A percentile compares a stretch with the other conserved stretches of the same genome.
Evolutionary conservation across 192 early-diverging fungal species (phyloP).

Genomic region (Rhizophagus prolifer): DNA sequence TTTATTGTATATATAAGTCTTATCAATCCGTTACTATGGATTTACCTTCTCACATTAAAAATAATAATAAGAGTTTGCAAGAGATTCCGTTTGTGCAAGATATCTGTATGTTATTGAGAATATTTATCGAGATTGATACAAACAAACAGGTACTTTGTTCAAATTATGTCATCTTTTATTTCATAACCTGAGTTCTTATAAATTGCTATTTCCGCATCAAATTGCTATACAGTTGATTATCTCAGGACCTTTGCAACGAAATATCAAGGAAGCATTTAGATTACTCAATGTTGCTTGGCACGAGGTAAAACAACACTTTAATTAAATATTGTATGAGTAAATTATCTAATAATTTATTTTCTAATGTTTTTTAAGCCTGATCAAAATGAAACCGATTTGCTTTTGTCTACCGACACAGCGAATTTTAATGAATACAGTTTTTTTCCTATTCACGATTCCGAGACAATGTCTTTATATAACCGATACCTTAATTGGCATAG

Average conservation of each 20-base stretch:
- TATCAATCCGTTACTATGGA: background rate
- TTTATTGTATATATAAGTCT: background rate
- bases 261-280: conserved; percentile 11
- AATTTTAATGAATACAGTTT: background rate
- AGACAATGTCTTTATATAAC: background rate
- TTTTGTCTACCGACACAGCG: background rate
- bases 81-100: conserved; percentile 14
- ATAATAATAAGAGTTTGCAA: conserved; percentile 4
- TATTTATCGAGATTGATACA: conserved; percentile 4
- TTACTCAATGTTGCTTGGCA: conserved; percentile 4
- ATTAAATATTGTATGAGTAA: no score
- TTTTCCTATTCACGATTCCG: conserved; percentile 10
- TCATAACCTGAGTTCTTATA: background rate
- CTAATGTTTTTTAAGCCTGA: conserved; percentile 3
- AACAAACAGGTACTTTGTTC: background rate
- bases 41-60: conserved; percentile 4
- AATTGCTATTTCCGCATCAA: background rate
- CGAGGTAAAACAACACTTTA: background rate
- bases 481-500: conserved; percentile 9
- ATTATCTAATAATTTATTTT: background rate
- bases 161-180: background rate
- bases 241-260: background rate
- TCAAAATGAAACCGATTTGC: conserved; percentile 4
- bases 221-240: background rate
- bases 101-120: background rate